Percentiles rank a stretch among this genome's conserved stretches.
Conservation (phyloP, 306 rosid species). For the Heteromeles arbutifolia region DNA sequence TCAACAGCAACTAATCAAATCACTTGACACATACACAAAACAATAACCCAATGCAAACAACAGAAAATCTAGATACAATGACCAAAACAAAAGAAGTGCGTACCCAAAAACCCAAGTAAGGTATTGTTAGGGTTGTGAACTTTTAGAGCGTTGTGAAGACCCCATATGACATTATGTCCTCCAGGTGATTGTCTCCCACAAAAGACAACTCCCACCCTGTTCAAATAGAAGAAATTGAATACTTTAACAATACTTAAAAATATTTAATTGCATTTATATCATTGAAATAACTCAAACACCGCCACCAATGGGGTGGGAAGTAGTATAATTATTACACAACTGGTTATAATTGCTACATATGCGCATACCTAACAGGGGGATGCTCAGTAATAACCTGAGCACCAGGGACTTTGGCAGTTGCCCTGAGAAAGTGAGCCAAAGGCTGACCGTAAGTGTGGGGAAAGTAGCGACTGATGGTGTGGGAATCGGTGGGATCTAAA, state of each 20-base stretch:
- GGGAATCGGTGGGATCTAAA: slow-evolving; percentile 68
- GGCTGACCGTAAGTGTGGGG: slow-evolving; percentile 84
- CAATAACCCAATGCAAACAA: background rate
- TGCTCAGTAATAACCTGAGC: slow-evolving; percentile 86
- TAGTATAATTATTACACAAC: too few relatives aligned
- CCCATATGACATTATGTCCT: slow-evolving; percentile 97
- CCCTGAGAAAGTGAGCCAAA: slow-evolving; percentile 96
- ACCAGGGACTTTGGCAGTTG: slow-evolving; percentile 80
- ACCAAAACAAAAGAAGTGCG: background rate
- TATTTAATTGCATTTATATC: too few relatives aligned
- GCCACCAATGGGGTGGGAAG: background rate
- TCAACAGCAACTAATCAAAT: background rate
- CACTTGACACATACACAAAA: background rate
- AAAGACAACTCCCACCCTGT: slow-evolving; percentile 88
- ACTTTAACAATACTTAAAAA: background rate
- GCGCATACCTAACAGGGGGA: slow-evolving; percentile 56
- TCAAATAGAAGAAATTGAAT: background rate
- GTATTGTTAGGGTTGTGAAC: slow-evolving; percentile 64
- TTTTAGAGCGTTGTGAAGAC: slow-evolving; percentile 74
- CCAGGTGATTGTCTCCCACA: slow-evolving; percentile 99
- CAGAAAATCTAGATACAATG: background rate
- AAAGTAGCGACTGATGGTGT: slow-evolving; percentile 49
- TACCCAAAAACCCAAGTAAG: slow-evolving; percentile 91
- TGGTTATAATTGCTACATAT: background rate
- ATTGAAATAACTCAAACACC: background rate